Percentiles rank a stretch among this genome's conserved stretches.
Evolutionary conservation across 2,329 filamentous ascomycete genomes (phyloP).

Genomic region (Chaetomium sp.): DNA sequence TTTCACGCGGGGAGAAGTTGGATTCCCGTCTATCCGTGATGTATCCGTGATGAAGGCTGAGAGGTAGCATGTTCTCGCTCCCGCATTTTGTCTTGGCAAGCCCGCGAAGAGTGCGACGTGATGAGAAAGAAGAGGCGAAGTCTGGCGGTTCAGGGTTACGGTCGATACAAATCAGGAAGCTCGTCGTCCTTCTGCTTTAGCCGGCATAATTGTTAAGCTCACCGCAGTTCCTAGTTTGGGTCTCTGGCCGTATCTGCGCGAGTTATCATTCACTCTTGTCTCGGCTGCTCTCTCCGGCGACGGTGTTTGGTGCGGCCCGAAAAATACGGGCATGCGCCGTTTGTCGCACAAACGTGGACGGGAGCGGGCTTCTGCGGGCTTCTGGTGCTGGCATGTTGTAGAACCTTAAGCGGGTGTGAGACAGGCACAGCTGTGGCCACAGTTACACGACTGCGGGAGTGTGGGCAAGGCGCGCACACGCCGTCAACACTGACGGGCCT

Average conservation of each 20-base stretch:
- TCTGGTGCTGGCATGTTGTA: neutral
- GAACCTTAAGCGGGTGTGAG: conserved; percentile 2
- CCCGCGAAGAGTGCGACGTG: neutral
- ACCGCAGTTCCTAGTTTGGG: neutral
- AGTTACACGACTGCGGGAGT: conserved; percentile 18
- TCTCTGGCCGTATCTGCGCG: neutral
- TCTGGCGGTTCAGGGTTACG: neutral
- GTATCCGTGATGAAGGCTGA: neutral
- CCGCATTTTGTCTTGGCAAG: neutral
- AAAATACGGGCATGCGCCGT: neutral
- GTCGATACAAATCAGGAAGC: conserved; percentile 7
- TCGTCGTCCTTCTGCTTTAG: neutral
- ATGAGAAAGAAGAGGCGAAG: neutral
- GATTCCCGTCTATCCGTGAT: neutral
- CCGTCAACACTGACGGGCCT: neutral
- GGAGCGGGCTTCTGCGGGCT: conserved; percentile 1
- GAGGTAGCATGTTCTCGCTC: neutral
- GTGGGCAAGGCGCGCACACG: neutral
- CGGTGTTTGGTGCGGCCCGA: conserved; percentile 2
- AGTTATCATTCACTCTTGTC: neutral
- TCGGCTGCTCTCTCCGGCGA: neutral
- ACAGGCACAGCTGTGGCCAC: conserved; percentile 5
- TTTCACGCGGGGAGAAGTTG: neutral
- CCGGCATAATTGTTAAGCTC: conserved; percentile 18
- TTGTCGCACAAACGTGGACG: conserved; percentile 14